Percentiles rank a stretch among this genome's conserved stretches.
phyloP scores from a whole-genome alignment of 2,329 filamentous ascomycete species.

The Madurella fahalii region DNA sequence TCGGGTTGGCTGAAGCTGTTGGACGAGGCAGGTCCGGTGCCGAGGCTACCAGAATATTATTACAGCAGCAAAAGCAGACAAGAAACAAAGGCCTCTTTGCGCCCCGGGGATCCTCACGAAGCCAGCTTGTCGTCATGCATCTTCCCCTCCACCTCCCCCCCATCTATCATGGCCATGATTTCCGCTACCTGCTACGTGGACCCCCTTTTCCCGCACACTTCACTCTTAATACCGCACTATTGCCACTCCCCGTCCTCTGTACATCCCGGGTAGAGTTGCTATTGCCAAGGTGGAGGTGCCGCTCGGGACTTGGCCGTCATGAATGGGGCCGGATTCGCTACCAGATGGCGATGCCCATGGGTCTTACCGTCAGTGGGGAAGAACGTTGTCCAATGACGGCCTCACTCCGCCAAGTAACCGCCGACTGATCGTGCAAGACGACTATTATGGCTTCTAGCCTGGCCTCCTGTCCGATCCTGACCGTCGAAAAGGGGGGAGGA shows the following conservation, averaged over 20 bases:
- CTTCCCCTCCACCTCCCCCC: too few relatives aligned
- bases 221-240: not conserved
- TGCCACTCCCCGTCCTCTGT: not conserved
- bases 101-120: not conserved
- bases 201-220: not conserved
- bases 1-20: constrained; percentile 3
- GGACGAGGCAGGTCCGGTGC: not conserved
- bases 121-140: not conserved
- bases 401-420: constrained; percentile 7
- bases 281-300: constrained; percentile 6
- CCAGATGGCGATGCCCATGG: constrained; percentile 19
- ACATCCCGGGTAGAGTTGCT: not conserved
- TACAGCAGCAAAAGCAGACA: not conserved
- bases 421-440: constrained; percentile 11
- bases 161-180: not conserved
- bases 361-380: constrained; percentile 17
- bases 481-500: constrained; percentile 5
- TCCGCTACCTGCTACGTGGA: not conserved
- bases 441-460: constrained; percentile 4
- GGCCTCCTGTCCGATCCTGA: constrained; percentile 5
- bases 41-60: not conserved
- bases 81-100: not conserved
- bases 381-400: constrained; percentile 17
- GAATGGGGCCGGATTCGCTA: constrained; percentile 19
- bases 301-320: constrained; percentile 8